Evolutionary conservation across 1,139 yeast genomes (phyloP), one percentile per base, ranked within the genome.

Genomic region (Pichiaceae sp.): DNA sequence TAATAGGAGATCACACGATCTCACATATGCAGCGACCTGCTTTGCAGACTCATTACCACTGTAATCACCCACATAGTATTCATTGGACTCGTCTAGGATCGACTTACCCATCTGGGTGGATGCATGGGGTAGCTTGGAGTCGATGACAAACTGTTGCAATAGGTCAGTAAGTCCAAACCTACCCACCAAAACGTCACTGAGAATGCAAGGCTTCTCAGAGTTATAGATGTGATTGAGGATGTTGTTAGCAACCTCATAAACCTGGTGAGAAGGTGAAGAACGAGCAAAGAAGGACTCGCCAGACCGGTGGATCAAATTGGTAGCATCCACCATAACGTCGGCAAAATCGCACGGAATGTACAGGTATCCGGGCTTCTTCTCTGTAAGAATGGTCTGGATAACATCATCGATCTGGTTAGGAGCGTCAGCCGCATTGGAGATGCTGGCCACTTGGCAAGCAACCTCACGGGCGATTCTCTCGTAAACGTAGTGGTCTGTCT

Each of bases 361-460:
- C 40, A 86, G 60, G 53, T 81, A 85, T 6, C 94, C 95, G 1
- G 96, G 96, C 53, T 80, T 72, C 21, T 80, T 75, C 39, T 70
- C 66, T 32, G 59, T 63, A 46, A 73, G 62, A 24, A 84, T 75
- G 24, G 70, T 64, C 32, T 54, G 52, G 43, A 86, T 70, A 4
- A 84, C 84, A 21, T 62, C 62, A 55, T 86, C 96, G 38, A 86
- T 68, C 50, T 73, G 70, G 17, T 50, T 31, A 19, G 75, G 64
- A 1, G 76, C 79, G 9, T 60, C 56, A 3, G 63, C 57, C 23
- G 75, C 67, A 33, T 64, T 65, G 4, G 38, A 32, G 42, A 84
- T 60, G 30, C 73, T 63, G 53, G 77, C 87, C 25, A 68, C 66
- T 29, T 72, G 68, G 41, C 84, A 78, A 14, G 78, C 66, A 35